A percentile compares a stretch with the other conserved stretches of the same genome.
Evolutionary conservation across 768 basidiomycete genomes (phyloP).

Genomic region (Trametes cinnabarina): DNA sequence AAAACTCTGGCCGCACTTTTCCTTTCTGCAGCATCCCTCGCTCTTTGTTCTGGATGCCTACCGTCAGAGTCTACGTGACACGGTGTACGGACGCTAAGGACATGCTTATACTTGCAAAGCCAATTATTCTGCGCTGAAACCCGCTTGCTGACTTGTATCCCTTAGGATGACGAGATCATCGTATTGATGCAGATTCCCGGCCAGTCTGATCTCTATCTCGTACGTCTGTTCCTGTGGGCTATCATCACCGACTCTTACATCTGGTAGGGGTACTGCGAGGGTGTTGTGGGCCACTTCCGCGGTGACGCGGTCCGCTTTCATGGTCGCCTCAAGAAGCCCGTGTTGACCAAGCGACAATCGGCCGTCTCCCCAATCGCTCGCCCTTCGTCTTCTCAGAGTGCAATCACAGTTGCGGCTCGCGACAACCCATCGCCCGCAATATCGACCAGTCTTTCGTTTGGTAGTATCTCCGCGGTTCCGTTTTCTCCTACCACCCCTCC

Average conservation of each 20-base stretch:
- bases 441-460: not conserved
- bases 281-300: constrained; percentile 75
- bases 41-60: too few relatives aligned
- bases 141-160: too few relatives aligned
- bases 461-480: constrained; percentile 3
- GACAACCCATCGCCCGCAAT: constrained; percentile 15
- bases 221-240: constrained; percentile 34
- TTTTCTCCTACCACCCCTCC: constrained; percentile 2
- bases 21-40: too few relatives aligned
- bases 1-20: too few relatives aligned
- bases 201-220: constrained; percentile 57
- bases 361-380: constrained; percentile 26
- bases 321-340: constrained; percentile 72
- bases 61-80: too few relatives aligned
- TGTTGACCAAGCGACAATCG: constrained; percentile 65
- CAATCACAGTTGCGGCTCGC: constrained; percentile 19
- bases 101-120: too few relatives aligned
- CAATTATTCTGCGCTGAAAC: too few relatives aligned
- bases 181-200: constrained; percentile 71
- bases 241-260: not conserved
- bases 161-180: constrained; percentile 73
- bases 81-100: too few relatives aligned
- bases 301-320: constrained; percentile 66
- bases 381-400: constrained; percentile 29
- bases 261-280: constrained; percentile 87